Evolutionary conservation across 768 basidiomycete genomes (phyloP).

Genomic region (Podaxis carcinomalis): DNA sequence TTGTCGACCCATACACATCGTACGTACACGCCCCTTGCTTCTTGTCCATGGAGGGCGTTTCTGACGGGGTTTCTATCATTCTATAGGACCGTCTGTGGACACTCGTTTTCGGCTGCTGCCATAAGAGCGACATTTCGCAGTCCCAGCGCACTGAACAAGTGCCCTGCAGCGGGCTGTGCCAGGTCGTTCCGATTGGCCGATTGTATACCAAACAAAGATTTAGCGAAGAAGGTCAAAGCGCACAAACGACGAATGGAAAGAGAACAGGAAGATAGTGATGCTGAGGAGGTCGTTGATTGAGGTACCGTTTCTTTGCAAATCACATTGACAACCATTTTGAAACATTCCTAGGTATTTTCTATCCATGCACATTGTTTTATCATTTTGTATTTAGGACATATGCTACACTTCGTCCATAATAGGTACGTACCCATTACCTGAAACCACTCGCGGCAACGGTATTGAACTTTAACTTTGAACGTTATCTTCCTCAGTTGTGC

Average conservation of each 20-base stretch:
- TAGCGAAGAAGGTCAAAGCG: slow-evolving; percentile 61
- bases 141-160: slow-evolving; percentile 33
- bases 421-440: neutral
- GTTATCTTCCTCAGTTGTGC: neutral
- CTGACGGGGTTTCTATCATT: slow-evolving; percentile 7
- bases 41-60: slow-evolving; percentile 4
- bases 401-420: neutral
- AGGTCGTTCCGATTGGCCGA: slow-evolving; percentile 47
- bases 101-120: slow-evolving; percentile 76
- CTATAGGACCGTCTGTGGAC: slow-evolving; percentile 62
- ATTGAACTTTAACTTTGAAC: neutral
- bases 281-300: slow-evolving; percentile 55
- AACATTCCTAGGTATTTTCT: neutral
- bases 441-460: neutral
- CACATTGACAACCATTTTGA: neutral
- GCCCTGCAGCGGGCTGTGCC: slow-evolving; percentile 73
- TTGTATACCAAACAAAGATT: slow-evolving; percentile 49
- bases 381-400: neutral
- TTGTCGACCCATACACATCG: slow-evolving; percentile 81
- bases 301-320: neutral
- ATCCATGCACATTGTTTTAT: neutral
- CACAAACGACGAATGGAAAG: slow-evolving; percentile 49
- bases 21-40: slow-evolving; percentile 31
- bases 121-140: slow-evolving; percentile 60
- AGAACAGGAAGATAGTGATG: slow-evolving; percentile 49